phyloP scores from a whole-genome alignment of 108 stramenopile species.

The Fistulifera solaris region DNA sequence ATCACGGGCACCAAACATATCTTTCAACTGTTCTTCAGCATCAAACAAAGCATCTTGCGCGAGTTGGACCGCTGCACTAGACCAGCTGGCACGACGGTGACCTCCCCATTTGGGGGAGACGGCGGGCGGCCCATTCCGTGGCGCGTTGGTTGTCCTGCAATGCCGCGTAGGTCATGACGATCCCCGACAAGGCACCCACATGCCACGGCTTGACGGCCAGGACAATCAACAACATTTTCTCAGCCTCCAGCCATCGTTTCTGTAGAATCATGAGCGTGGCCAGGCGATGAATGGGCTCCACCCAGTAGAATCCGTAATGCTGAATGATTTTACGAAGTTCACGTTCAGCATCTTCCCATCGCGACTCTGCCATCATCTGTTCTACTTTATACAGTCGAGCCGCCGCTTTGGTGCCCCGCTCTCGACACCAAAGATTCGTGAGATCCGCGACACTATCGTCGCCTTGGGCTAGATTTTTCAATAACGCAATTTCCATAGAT shows the following conservation, averaged over 20 bases:
- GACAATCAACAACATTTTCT: slow-evolving; percentile 45
- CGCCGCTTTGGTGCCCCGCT: slow-evolving; percentile 33
- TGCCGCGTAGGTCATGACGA: slow-evolving; percentile 51
- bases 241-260: slow-evolving; percentile 45
- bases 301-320: slow-evolving; percentile 52
- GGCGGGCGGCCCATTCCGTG: slow-evolving; percentile 43
- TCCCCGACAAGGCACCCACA: slow-evolving; percentile 65
- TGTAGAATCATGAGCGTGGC: slow-evolving; percentile 58
- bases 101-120: slow-evolving; percentile 30
- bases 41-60: slow-evolving; percentile 6
- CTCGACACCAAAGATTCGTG: slow-evolving; percentile 44
- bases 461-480: slow-evolving; percentile 16
- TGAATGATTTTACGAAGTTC: slow-evolving; percentile 35
- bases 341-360: slow-evolving; percentile 45
- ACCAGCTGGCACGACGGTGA: too few species aligned
- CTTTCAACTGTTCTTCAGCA: slow-evolving; percentile 12
- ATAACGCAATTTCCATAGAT: slow-evolving; percentile 26
- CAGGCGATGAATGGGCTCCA: slow-evolving; percentile 66
- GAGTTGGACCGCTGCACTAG: too few species aligned
- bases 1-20: too few species aligned
- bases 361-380: slow-evolving; percentile 13
- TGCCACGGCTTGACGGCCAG: slow-evolving; percentile 70
- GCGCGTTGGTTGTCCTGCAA: slow-evolving; percentile 35
- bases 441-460: slow-evolving; percentile 27
- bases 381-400: slow-evolving; percentile 14